These are phyloP conservation scores for Ustilago bromivora DNA, from an alignment of 1,284 basidiomycete genomes.

Conservation along the genomic window DNA sequence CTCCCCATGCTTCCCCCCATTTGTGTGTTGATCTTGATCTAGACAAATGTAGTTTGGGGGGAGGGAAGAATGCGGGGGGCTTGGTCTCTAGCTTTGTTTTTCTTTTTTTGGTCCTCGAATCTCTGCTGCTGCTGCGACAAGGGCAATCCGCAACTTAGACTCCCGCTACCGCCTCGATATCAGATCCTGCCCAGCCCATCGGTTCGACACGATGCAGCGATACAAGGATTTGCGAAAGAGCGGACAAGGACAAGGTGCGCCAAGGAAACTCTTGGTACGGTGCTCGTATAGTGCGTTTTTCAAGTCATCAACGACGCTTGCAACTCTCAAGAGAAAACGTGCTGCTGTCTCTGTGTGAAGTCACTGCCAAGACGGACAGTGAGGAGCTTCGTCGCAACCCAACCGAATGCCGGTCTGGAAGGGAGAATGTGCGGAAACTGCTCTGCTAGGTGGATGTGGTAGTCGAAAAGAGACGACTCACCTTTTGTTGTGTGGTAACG, in stretches of 20 bases:
- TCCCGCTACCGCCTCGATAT: neutral
- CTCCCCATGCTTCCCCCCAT: constrained; percentile 39
- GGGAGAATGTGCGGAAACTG: neutral
- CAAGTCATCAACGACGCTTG: constrained; percentile 40
- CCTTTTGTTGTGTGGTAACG: constrained; percentile 15
- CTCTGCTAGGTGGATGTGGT: constrained; percentile 14
- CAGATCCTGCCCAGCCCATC: constrained; percentile 29
- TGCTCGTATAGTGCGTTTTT: constrained; percentile 23
- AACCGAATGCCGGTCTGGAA: neutral
- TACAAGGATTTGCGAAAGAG: constrained; percentile 4
- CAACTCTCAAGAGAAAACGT: constrained; percentile 10
- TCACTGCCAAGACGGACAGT: neutral
- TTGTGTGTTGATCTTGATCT: constrained; percentile 21
- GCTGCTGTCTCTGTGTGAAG: neutral
- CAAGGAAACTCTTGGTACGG: constrained; percentile 41
- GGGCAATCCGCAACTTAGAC: constrained; percentile 34
- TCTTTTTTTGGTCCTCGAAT: constrained; percentile 5
- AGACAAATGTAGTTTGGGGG: constrained; percentile 22
- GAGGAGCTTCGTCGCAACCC: constrained; percentile 33
- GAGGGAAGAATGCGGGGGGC: constrained; percentile 12
- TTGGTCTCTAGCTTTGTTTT: constrained; percentile 29
- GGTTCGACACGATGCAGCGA: constrained; percentile 28
- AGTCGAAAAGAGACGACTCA: constrained; percentile 35
- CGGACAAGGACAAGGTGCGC: constrained; percentile 11
- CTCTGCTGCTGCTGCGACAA: constrained; percentile 37